Percentiles rank a stretch among this genome's conserved stretches.
Evolutionary conservation across 371 early-diverging fungal species (phyloP).

Genomic region (Blastocladiella emersonii): DNA sequence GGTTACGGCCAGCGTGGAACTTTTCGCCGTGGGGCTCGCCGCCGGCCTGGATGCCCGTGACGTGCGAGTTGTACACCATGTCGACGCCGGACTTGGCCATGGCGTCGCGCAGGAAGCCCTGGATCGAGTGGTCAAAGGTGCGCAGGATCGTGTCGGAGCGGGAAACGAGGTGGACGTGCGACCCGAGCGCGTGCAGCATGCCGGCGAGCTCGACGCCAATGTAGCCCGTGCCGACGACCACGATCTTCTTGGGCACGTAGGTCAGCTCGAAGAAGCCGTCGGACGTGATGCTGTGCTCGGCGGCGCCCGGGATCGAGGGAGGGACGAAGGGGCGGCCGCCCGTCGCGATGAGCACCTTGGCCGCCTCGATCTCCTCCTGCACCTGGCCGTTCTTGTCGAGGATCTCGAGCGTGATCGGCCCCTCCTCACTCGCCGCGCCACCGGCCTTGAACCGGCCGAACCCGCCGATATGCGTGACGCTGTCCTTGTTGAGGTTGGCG

Average conservation of each 20-base stretch:
- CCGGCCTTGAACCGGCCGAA: conserved; percentile 68
- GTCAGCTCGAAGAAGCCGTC: conserved; percentile 95
- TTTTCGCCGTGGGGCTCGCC: no score
- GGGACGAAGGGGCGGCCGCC: conserved; percentile 64
- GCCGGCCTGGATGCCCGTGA: conserved; percentile 30
- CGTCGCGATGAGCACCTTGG: conserved; percentile 80
- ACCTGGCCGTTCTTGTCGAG: background rate
- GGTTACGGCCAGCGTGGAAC: background rate
- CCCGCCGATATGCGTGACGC: conserved; percentile 68
- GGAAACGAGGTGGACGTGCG: conserved; percentile 73
- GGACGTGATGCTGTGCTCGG: conserved; percentile 69
- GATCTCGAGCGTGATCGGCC: conserved; percentile 8
- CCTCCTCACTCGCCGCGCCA: conserved; percentile 30
- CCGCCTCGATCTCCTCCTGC: conserved; percentile 12
- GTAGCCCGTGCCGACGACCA: conserved; percentile 78
- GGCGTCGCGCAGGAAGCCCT: conserved; percentile 61
- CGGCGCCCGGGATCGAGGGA: conserved; percentile 50
- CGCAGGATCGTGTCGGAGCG: conserved; percentile 76
- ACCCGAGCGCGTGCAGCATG: conserved; percentile 67
- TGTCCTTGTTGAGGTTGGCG: conserved; percentile 72
- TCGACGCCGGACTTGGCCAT: conserved; percentile 56
- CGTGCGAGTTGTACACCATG: conserved; percentile 45
- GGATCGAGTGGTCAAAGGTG: conserved; percentile 78
- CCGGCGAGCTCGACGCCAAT: conserved; percentile 96
- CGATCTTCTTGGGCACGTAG: conserved; percentile 77